phyloP scores from a whole-genome alignment of 441 rosid genomes.

The Biscutella laevigata region DNA sequence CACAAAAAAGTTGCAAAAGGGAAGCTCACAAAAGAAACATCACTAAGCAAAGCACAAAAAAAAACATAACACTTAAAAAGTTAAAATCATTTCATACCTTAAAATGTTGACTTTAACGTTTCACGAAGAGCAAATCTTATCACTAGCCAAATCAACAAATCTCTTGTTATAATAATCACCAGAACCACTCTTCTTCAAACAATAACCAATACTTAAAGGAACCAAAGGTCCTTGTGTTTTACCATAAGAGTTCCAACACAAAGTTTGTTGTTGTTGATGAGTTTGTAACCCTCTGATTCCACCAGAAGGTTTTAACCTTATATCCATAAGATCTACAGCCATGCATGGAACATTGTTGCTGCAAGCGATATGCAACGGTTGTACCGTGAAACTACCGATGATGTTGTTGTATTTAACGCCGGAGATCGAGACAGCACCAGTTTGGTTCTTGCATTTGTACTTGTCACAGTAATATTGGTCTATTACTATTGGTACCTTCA shows the following conservation, averaged over 20 bases:
- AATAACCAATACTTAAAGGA: constrained; percentile 68
- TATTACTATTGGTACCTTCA: constrained; percentile 61
- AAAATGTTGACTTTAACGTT: neutral
- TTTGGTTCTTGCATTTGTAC: constrained; percentile 61
- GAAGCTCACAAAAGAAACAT: too few species aligned
- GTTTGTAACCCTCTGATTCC: constrained; percentile 25
- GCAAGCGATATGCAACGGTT: constrained; percentile 66
- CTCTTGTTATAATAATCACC: constrained; percentile 32
- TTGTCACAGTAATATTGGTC: constrained; percentile 87
- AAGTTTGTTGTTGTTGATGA: constrained; percentile 31
- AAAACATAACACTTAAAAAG: neutral
- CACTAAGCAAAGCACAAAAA: too few species aligned
- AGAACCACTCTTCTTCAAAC: constrained; percentile 39
- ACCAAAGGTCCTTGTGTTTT: constrained; percentile 56
- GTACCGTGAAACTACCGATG: constrained; percentile 51
- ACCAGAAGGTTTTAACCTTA: constrained; percentile 46
- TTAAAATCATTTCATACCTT: neutral
- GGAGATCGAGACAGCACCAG: constrained; percentile 58
- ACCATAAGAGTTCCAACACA: constrained; percentile 84
- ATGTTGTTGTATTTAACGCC: constrained; percentile 51
- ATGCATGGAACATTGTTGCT: constrained; percentile 62
- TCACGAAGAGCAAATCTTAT: constrained; percentile 33
- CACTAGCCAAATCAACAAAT: constrained; percentile 37
- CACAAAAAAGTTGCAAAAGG: too few species aligned
- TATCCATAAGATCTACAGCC: constrained; percentile 49